These are phyloP conservation scores for Trichoderma sp. DNA, from an alignment of 2,329 filamentous ascomycete genomes.

Conservation along the genomic window DNA sequence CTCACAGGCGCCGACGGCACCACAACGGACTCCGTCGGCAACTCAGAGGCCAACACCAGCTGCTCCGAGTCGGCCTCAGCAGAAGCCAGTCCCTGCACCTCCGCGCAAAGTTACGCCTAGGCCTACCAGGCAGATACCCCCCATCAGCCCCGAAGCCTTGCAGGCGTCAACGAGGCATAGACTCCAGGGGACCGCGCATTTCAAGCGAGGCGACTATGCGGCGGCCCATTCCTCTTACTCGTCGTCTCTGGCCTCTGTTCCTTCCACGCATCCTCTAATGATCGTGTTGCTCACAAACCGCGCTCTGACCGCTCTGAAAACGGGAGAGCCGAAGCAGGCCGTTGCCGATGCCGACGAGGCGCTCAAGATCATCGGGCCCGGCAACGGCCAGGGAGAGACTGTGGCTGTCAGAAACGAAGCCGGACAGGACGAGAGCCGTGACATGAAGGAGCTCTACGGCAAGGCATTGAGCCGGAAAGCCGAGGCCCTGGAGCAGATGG, in stretches of 20 bases:
- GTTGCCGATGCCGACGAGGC: slow-evolving; percentile 83
- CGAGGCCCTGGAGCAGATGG: slow-evolving; percentile 92
- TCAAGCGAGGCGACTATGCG: slow-evolving; percentile 91
- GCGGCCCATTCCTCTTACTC: slow-evolving; percentile 83
- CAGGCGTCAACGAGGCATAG: slow-evolving; percentile 78
- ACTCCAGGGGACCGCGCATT: slow-evolving; percentile 79
- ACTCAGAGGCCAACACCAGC: slow-evolving; percentile 43
- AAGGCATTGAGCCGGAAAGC: slow-evolving; percentile 95
- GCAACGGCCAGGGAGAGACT: slow-evolving; percentile 76
- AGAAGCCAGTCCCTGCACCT: slow-evolving; percentile 37
- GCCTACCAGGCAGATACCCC: slow-evolving; percentile 63
- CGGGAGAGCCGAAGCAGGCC: slow-evolving; percentile 85
- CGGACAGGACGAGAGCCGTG: slow-evolving; percentile 65
- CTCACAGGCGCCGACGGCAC: slow-evolving; percentile 43
- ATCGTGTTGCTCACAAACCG: slow-evolving; percentile 93
- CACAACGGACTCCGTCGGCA: slow-evolving; percentile 42
- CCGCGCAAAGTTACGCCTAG: slow-evolving; percentile 49
- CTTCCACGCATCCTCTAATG: slow-evolving; percentile 75
- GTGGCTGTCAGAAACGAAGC: slow-evolving; percentile 67
- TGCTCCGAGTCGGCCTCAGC: slow-evolving; percentile 38
- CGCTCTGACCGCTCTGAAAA: slow-evolving; percentile 86
- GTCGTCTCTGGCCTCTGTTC: slow-evolving; percentile 72
- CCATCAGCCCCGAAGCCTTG: slow-evolving; percentile 68
- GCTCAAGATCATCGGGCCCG: slow-evolving; percentile 75
- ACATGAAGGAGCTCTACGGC: slow-evolving; percentile 91